These are phyloP conservation scores for Eucalyptus cloeziana DNA, from an alignment of 345 rosid genomes.

Conservation along the genomic window DNA sequence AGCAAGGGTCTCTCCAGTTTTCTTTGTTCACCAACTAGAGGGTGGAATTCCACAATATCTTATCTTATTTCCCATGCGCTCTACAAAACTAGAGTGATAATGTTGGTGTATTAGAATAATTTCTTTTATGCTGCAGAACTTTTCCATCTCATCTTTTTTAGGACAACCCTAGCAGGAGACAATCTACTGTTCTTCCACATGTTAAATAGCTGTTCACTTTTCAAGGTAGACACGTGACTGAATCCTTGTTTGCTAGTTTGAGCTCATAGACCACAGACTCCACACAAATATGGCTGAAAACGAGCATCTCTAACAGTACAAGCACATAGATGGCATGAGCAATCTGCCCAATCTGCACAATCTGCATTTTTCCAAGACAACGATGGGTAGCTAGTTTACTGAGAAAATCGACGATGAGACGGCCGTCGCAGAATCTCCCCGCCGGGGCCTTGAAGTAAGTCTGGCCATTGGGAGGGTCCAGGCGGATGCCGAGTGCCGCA, in stretches of 20 bases:
- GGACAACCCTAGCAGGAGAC: neutral
- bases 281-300: neutral
- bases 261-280: neutral
- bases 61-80: neutral
- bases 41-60: neutral
- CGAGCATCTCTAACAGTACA: neutral
- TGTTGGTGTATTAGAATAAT: neutral
- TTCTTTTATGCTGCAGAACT: neutral
- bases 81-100: neutral
- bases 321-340: neutral
- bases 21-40: neutral
- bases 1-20: neutral
- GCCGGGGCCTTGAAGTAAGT: slow-evolving; percentile 50
- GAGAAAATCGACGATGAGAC: slow-evolving; percentile 67
- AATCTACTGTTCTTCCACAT: neutral
- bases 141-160: neutral
- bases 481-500: slow-evolving; percentile 50
- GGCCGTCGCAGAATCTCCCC: slow-evolving; percentile 86
- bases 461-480: slow-evolving; percentile 58
- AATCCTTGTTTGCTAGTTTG: neutral
- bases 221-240: neutral
- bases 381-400: slow-evolving; percentile 17
- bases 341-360: neutral
- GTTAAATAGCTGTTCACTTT: neutral
- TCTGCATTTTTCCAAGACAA: neutral